Evolutionary conservation across 75 land plant species (phyloP).

Genomic region (Picea glauca): DNA sequence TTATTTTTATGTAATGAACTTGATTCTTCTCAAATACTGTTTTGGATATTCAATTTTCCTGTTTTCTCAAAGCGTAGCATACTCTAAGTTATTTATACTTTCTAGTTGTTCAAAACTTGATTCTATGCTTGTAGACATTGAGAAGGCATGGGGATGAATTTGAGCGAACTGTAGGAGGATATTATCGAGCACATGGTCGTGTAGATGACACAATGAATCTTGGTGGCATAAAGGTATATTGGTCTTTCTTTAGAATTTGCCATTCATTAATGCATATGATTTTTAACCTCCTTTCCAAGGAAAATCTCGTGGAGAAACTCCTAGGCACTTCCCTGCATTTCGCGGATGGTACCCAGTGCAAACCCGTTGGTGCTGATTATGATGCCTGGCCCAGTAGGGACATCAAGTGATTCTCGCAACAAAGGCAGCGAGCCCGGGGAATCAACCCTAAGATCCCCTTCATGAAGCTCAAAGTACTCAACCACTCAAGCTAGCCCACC

Average conservation of each 20-base stretch:
- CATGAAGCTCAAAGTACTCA: no score
- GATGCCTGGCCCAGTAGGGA: no score
- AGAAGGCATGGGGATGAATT: constrained; percentile 96
- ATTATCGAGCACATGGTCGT: constrained; percentile 89
- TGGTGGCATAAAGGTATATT: constrained; percentile 91
- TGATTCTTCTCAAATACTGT: neutral
- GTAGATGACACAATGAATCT: constrained; percentile 99
- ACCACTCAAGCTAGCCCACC: no score
- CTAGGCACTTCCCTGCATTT: no score
- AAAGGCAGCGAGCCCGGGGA: no score
- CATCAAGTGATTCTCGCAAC: no score
- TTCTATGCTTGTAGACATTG: constrained; percentile 40
- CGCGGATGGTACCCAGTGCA: no score
- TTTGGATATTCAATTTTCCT: neutral
- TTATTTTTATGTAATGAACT: neutral
- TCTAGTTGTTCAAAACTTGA: constrained; percentile 4
- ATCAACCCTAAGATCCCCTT: no score
- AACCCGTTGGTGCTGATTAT: no score
- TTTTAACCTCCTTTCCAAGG: no score
- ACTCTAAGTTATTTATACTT: neutral
- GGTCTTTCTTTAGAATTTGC: neutral
- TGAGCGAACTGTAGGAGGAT: constrained; percentile 76
- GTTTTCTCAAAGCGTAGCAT: neutral
- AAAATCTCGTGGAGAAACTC: no score
- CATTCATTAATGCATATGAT: neutral